A percentile compares a stretch with the other conserved stretches of the same genome.
phyloP scores from a whole-genome alignment of 441 rosid species.

The Oxalis stricta region DNA sequence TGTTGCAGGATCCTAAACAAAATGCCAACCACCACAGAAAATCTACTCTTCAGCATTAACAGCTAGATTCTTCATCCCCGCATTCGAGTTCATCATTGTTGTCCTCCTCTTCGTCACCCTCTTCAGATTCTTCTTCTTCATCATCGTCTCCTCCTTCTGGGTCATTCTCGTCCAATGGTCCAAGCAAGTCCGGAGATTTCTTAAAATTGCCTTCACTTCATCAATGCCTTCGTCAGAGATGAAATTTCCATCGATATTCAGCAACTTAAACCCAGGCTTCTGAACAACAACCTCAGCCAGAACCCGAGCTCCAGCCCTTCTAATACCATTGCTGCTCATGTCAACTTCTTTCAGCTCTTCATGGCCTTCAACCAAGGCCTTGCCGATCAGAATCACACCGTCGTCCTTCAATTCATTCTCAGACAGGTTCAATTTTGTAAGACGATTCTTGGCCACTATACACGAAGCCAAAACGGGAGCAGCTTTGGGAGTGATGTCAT shows the following conservation, averaged over 20 bases:
- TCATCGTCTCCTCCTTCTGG: slow-evolving; percentile 63
- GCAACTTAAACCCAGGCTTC: slow-evolving; percentile 55
- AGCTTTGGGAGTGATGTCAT: slow-evolving; percentile 66
- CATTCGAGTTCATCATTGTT: slow-evolving; percentile 67
- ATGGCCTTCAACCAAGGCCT: slow-evolving; percentile 57
- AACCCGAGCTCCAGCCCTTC: slow-evolving; percentile 59
- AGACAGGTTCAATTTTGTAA: slow-evolving; percentile 61
- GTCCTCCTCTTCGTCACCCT: slow-evolving; percentile 29
- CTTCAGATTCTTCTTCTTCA: slow-evolving; percentile 39
- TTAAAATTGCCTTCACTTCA: slow-evolving; percentile 65
- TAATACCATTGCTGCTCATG: slow-evolving; percentile 41
- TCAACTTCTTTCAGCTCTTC: slow-evolving; percentile 48
- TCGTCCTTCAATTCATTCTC: slow-evolving; percentile 93
- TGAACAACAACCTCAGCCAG: slow-evolving; percentile 48
- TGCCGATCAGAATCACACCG: slow-evolving; percentile 51
- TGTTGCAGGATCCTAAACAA: slow-evolving; percentile 7
- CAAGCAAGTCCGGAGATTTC: slow-evolving; percentile 46
- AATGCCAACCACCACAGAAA: background rate
- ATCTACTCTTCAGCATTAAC: slow-evolving; percentile 29
- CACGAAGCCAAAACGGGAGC: slow-evolving; percentile 51
- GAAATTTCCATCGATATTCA: slow-evolving; percentile 63
- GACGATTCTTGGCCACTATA: slow-evolving; percentile 39
- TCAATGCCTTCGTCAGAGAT: slow-evolving; percentile 87
- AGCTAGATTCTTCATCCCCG: slow-evolving; percentile 54
- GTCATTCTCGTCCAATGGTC: slow-evolving; percentile 71